These are phyloP conservation scores for Flagelloscypha sp. DNA, from an alignment of 768 basidiomycete genomes.

Conservation along the genomic window DNA sequence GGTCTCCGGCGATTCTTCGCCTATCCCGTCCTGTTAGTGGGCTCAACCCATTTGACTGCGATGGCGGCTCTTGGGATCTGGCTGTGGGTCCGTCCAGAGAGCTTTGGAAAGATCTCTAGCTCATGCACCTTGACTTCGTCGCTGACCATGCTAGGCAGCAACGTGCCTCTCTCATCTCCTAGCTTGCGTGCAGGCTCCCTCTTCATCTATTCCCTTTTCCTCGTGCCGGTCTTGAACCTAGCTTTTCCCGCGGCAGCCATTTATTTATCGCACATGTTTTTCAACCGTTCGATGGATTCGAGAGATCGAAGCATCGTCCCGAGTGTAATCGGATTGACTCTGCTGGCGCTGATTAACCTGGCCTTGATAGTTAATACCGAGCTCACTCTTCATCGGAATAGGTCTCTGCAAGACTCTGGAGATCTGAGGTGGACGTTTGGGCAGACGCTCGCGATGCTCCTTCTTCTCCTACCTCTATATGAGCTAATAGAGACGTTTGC, in stretches of 20 bases:
- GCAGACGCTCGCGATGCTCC: not conserved
- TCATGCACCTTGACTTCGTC: not conserved
- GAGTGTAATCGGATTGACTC: too few species aligned
- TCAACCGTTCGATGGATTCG: too few species aligned
- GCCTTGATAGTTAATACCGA: not conserved
- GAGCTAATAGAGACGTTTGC: too few species aligned
- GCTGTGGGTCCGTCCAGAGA: too few species aligned
- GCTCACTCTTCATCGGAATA: not conserved
- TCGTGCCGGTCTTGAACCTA: not conserved
- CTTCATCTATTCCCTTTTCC: not conserved
- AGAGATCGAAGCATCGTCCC: too few species aligned
- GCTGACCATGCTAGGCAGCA: not conserved
- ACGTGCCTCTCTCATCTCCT: not conserved
- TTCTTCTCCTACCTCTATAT: too few species aligned
- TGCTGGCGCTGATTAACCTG: too few species aligned
- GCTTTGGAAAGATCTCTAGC: too few species aligned
- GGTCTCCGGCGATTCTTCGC: too few species aligned
- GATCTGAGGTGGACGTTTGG: not conserved
- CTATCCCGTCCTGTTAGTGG: too few species aligned
- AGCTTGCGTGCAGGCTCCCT: not conserved
- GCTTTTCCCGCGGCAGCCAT: too few species aligned
- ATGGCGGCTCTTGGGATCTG: not conserved
- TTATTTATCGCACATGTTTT: too few species aligned
- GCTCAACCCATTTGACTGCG: not conserved
- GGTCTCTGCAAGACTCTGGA: not conserved